Base-by-base conservation (phyloP, 169 alveolate genomes). In the Plasmodium gonderi region DNA sequence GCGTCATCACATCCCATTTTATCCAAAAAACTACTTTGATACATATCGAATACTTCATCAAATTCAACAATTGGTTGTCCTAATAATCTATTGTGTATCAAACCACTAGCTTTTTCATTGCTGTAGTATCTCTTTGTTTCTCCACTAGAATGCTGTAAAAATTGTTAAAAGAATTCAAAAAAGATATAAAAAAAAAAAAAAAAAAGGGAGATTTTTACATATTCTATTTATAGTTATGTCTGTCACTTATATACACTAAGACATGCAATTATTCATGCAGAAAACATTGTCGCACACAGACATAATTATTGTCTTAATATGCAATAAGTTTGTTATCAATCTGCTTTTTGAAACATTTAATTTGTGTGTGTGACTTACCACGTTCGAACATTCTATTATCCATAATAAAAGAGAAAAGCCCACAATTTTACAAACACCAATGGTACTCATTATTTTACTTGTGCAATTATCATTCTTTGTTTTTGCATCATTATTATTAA, bases 1-100 rank as follows among this genome's bases (percentile, higher is more conserved):
- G 31, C 29, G 40, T 40, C 45, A 49, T 60, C 67, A 65, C 90
- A 79, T 29, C 90, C 90, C 90, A 79, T 79, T 79, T 51, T 49
- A 40, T 79, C 76, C 9, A 79, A 49, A 49, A 79, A 79, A 40
- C 51, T 79, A 17, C 9, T 40, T 26, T 79, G 49, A 79, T 49
- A 79, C 36, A 79, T 38, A 49, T 79, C 51, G 67, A 79, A 79
- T 40, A 79, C 33, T 29, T 31, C 3, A 23, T 79, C 90, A 23
- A 79, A 79, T 79, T 79, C 78, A 20, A 79, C 54, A 5, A 44
- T 0, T 6, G 90, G 76, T 36, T 79, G 33, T 12, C 64, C 75
- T 31, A 79, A 49, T 54, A 51, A 20, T 31, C 90, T 79, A 29
- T 23, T 51, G 67, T 8, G 17, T n/a, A 67, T 45, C 12, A 79